A percentile compares a stretch with the other conserved stretches of the same genome.
These are phyloP conservation scores for Pseudoperonospora humuli DNA, from an alignment of 352 stramenopile genomes.

Conservation along the genomic window DNA sequence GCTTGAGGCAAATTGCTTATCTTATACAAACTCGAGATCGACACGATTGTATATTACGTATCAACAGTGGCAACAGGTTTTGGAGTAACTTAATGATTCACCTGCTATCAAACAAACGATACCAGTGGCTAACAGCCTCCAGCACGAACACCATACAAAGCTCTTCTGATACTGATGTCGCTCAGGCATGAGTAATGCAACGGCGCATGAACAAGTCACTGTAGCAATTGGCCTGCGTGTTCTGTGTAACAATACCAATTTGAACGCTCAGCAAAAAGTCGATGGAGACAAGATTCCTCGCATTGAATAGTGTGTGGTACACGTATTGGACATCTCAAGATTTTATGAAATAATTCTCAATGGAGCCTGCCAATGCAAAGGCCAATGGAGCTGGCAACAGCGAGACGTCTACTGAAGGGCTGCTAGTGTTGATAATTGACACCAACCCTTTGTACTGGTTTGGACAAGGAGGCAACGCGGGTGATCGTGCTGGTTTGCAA, in stretches of 20 bases:
- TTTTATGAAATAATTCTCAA: too few species aligned
- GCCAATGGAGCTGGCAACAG: slow-evolving; percentile 5
- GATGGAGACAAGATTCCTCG: too few species aligned
- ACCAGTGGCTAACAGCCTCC: slow-evolving; percentile 47
- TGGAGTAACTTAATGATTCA: slow-evolving; percentile 34
- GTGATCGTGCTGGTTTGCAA: slow-evolving; percentile 33
- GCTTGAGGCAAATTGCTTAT: slow-evolving; percentile 9
- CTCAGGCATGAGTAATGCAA: too few species aligned
- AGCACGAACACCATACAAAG: slow-evolving; percentile 3
- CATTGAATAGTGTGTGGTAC: too few species aligned
- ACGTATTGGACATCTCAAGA: too few species aligned
- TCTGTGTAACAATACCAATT: too few species aligned
- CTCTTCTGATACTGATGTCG: too few species aligned
- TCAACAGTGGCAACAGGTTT: slow-evolving; percentile 37
- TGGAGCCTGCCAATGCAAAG: slow-evolving; percentile 5
- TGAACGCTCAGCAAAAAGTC: too few species aligned
- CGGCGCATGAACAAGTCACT: too few species aligned
- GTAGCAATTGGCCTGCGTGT: too few species aligned
- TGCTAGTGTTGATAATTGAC: slow-evolving; percentile 75
- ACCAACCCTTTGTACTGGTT: slow-evolving; percentile 77
- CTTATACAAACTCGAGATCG: too few species aligned
- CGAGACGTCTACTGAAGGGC: slow-evolving; percentile 34
- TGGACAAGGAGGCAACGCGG: slow-evolving; percentile 18
- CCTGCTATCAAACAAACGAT: slow-evolving; percentile 36
- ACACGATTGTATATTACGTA: slow-evolving; percentile 30